Evolutionary conservation across 352 stramenopile genomes (phyloP), one percentile per base, ranked within the genome.

Genomic region (Phytophthora cryptogea): DNA sequence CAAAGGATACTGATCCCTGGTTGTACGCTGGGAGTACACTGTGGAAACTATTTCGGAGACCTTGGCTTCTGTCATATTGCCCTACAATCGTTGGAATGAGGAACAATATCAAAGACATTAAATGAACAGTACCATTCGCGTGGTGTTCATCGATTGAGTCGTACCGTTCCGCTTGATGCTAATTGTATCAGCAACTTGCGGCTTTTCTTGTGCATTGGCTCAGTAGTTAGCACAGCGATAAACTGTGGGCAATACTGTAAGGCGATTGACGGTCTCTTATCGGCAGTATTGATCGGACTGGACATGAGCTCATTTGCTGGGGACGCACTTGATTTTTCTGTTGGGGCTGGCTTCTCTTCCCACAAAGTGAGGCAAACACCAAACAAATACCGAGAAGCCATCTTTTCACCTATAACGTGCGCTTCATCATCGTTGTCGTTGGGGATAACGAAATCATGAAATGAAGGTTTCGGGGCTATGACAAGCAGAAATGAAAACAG

Each of bases 371-470:
- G 59, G 14, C 75, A 79, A 30, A 78, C 61, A 8, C 76, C 74
- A 42, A 72, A 75, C 5, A 83, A 67, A 26, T 61, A 53, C 8
- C 39, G 36, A 30, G 11, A n/a, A 30, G 2, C 14, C 5, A 17
- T 27, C 26, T 33, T 39, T 43, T 48, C 35, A 16, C 16, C 7
- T 1, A 9, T 43, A 28, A n/a, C 37, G 17, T 26, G 30, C 0
- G 27, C 37, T 9, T 42, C 37, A n/a, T 42, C 37, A n/a, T n/a
- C n/a, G 3, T 49, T 10, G 26, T 51, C 32, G 0, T 30, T 51
- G 5, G 72, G 63, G 0, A 82, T 10, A 46, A 83, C 45, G 44
- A 89, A 87, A n/a, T 76, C 70, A 30, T 81, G 76, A 13, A 86
- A 66, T 0, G 63, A 61, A 40, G 63, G 46, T n/a, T 63, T 63